Percentiles rank a stretch among this genome's conserved stretches.
Conservation (phyloP, 2,329 filamentous ascomycete species). For the Mollisia scopiformis region DNA sequence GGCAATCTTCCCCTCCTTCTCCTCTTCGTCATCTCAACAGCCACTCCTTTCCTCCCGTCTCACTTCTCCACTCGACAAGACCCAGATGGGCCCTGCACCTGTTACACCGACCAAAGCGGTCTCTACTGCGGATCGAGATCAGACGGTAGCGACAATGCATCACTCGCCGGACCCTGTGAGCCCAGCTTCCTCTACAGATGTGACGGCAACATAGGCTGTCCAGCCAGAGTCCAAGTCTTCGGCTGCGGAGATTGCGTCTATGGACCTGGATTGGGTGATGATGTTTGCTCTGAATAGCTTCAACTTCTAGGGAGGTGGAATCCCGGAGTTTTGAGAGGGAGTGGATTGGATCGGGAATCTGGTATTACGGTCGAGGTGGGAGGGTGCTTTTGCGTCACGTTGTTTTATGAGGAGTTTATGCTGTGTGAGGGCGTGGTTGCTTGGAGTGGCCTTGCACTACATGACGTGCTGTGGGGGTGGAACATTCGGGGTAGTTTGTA, state of each 20-base stretch:
- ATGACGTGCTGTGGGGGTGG: no score
- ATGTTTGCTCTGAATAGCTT: slow-evolving; percentile 8
- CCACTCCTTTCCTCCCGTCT: neutral
- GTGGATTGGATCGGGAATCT: neutral
- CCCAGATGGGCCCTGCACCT: neutral
- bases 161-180: neutral
- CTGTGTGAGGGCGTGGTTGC: no score
- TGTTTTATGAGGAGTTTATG: neutral
- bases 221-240: slow-evolving; percentile 4
- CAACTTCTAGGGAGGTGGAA: neutral
- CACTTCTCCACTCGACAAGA: neutral
- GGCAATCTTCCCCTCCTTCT: neutral
- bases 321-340: neutral
- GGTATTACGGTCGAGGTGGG: neutral
- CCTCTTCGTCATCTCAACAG: neutral
- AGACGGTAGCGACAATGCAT: neutral
- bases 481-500: neutral
- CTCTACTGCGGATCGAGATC: slow-evolving; percentile 12
- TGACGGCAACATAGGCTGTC: neutral
- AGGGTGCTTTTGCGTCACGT: neutral
- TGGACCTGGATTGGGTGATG: neutral
- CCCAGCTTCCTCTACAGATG: slow-evolving; percentile 8
- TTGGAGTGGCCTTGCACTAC: no score
- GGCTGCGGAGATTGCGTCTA: slow-evolving; percentile 4
- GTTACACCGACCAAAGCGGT: neutral